Evolutionary conservation across 2,329 filamentous ascomycete genomes (phyloP), one percentile per base, ranked within the genome.

Genomic region (Volutella citrinella): DNA sequence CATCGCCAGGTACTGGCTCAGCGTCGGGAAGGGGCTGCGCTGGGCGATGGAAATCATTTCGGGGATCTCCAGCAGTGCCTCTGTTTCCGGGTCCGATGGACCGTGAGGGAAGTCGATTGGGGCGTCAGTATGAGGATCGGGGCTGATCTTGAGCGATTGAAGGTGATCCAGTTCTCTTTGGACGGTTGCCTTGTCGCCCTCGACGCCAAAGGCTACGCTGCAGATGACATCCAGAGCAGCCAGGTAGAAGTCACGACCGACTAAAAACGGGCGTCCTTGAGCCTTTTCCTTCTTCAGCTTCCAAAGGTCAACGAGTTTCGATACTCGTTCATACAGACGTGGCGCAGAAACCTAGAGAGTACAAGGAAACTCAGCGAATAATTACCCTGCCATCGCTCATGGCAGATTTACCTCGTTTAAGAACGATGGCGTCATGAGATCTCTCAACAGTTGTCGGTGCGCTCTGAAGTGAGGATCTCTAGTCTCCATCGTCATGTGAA

Each of bases 381-480:
- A n/a, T 10, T 21, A 11, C 22, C 17, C 19, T 10, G 17, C 35
- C 11, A 25, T n/a, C 22, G 6, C 17, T 19, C 20, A 20, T 27
- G 23, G 17, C 26, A 31, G 22, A 19, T 30, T 26, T 34, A 54
- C 51, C 37, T 51, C 41, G 26, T 59, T 46, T 14, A 66, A 40
- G 30, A 66, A 65, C 9, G 31, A 45, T 0, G 60, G 56, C 3
- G 59, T 49, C 63, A 66, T 63, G 7, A 65, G 43, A 24, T 65
- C 62, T 26, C 52, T 48, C 5, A 64, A 39, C 4, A 66, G 49
- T 25, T 57, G 51, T 30, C 50, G 58, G 25, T 63, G 56, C 11
- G 24, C 30, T 42, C 54, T 61, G 41, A 57, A 60, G 7, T 52
- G 45, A 4, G 57, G 53, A 33, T 63, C 51, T 9, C 45, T 33